These are phyloP conservation scores for Lepidium didymum DNA, from an alignment of 345 rosid genomes.

Conservation along the genomic window DNA sequence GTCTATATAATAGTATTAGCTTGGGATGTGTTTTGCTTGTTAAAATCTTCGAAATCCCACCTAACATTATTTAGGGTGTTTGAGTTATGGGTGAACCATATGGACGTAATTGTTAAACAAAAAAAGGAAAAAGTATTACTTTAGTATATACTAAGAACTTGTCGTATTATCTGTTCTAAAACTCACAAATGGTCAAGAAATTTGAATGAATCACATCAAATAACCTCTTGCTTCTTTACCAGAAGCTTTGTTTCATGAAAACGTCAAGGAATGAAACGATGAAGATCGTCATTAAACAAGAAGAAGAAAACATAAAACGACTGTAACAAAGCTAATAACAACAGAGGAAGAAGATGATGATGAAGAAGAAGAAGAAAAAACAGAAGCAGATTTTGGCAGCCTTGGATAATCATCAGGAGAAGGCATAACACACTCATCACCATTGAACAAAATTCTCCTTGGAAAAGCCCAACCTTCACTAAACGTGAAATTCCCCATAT, in stretches of 20 bases:
- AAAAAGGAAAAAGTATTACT: no score
- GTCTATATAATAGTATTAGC: no score
- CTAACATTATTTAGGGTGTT: no score
- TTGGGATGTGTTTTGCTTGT: no score
- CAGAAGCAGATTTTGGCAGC: conserved; percentile 40
- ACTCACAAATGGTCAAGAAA: background rate
- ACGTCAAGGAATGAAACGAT: background rate
- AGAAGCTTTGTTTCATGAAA: background rate
- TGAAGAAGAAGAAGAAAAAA: background rate
- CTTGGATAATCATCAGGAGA: conserved; percentile 62
- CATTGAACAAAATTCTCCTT: conserved; percentile 64
- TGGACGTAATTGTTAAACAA: no score
- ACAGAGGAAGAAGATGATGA: conserved; percentile 5
- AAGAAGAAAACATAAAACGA: conserved; percentile 14
- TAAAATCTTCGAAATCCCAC: no score
- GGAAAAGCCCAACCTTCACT: conserved; percentile 87
- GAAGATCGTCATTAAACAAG: no score
- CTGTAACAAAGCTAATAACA: background rate
- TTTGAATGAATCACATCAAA: background rate
- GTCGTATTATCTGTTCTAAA: background rate
- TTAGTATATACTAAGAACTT: no score
- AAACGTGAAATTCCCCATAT: conserved; percentile 45
- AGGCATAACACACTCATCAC: conserved; percentile 93
- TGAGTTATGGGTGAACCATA: background rate
- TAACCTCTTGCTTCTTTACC: background rate